Conservation (phyloP, 1,139 yeast genomes). For the Protomyces arabidopsidicola region DNA sequence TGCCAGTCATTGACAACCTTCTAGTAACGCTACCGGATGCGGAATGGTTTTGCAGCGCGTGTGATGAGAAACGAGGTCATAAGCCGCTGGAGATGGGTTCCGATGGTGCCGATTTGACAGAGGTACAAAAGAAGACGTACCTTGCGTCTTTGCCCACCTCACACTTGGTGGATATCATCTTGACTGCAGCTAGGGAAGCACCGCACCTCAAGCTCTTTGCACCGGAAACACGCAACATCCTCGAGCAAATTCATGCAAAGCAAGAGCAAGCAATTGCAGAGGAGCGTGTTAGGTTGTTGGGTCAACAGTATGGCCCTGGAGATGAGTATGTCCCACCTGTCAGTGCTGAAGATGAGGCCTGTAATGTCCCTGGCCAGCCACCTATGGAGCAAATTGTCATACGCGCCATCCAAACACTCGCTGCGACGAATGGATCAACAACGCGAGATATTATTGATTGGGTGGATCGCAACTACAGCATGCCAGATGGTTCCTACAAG, state of each 20-base stretch:
- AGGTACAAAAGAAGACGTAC: slow-evolving; percentile 43
- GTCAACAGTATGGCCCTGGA: slow-evolving; percentile 9
- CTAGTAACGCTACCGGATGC: slow-evolving; percentile 46
- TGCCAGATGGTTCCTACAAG: background rate
- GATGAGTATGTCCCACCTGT: slow-evolving; percentile 11
- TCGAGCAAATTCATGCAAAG: slow-evolving; percentile 23
- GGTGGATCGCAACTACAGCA: background rate
- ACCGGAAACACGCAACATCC: slow-evolving; percentile 30
- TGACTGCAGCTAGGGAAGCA: slow-evolving; percentile 31
- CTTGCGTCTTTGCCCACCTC: slow-evolving; percentile 43
- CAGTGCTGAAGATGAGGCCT: background rate
- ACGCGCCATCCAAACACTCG: background rate
- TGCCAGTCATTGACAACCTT: slow-evolving; percentile 44
- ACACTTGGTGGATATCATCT: slow-evolving; percentile 44
- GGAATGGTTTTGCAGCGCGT: slow-evolving; percentile 45
- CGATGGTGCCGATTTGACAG: slow-evolving; percentile 40
- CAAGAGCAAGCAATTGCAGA: slow-evolving; percentile 25
- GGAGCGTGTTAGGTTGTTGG: slow-evolving; percentile 8
- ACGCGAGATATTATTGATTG: background rate
- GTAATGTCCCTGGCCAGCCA: background rate
- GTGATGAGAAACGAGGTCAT: slow-evolving; percentile 42
- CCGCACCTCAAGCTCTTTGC: slow-evolving; percentile 34
- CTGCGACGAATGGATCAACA: background rate
- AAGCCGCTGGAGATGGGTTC: slow-evolving; percentile 43
- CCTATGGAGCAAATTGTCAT: background rate